Evolutionary conservation across 352 stramenopile species (phyloP), one percentile per base, ranked within the genome.

Genomic region (Phytophthora idaei): DNA sequence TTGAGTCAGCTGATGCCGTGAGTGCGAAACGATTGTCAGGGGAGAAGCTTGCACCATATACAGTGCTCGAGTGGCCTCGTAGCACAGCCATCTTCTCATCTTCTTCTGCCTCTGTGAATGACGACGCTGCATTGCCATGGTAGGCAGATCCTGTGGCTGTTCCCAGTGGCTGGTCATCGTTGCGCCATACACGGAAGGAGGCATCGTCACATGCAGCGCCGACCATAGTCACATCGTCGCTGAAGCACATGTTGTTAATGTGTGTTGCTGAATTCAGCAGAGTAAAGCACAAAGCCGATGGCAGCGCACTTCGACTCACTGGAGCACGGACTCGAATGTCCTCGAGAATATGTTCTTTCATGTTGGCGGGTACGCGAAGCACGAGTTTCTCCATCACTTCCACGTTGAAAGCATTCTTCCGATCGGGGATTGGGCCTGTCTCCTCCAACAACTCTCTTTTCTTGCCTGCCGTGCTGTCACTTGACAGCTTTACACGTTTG

Each of bases 11-110:
- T 8, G 89, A 96, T 4, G 76, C 77, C 2, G 90, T 93, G 9
- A 97, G 74, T 5, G 88, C 84, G 37, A 96, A 94, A 10, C 87
- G 83, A 55, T 93, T 89, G 65, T 97, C 90, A 0, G 90, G 90
- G 0, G 90, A 94, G 51, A 96, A 97, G 39, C 74, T 82, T 15
- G 87, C 76, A 29, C 85, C 83, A 27, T 94, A 96, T n/a, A 97
- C 87, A n/a, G 88, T 85, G 11, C 83, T 78, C 14, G 85, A 88
- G 52, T 95, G 87, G 17, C 87, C 87, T 46, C 85, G 83, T 29
- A 95, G 57, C 47, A 92, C 75, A 14, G 83, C 87, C 9, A 76
- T 87, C 54, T 81, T 83, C 52, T 93, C 85, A 14, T 92, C 82
- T 58, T 90, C 80, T 42, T 93, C 81, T 1, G 78, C 75, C n/a